Percentiles rank a stretch among this genome's conserved stretches.
Evolutionary conservation across 257 asterid genomes (phyloP).

Genomic region (Gentiana macrophylla): DNA sequence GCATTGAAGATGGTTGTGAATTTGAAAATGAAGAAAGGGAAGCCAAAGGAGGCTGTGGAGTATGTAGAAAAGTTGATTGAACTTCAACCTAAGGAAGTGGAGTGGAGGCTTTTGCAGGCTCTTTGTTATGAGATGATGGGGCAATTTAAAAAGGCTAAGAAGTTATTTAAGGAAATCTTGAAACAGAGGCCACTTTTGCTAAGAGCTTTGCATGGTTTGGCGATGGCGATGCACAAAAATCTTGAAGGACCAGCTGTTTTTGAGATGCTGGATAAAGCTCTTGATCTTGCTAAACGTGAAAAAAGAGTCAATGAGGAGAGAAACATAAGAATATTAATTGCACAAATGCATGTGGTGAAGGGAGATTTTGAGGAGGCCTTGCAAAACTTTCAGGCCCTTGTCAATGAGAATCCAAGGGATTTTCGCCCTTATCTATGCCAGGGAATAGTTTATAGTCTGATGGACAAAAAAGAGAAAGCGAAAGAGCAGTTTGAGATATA

Average conservation of each 20-base stretch:
- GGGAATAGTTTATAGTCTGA: conserved; percentile 78
- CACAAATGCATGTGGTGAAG: conserved; percentile 84
- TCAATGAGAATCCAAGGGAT: too few species aligned
- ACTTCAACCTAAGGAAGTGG: conserved; percentile 63
- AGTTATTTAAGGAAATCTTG: conserved; percentile 56
- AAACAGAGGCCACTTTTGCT: conserved; percentile 70
- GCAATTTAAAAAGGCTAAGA: conserved; percentile 59
- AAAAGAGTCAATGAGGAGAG: conserved; percentile 67
- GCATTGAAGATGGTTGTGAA: conserved; percentile 60
- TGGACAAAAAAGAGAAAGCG: conserved; percentile 67
- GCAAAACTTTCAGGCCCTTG: too few species aligned
- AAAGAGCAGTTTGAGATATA: conserved; percentile 56
- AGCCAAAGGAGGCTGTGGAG: conserved; percentile 49
- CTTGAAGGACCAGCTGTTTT: conserved; percentile 73
- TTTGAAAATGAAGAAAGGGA: conserved; percentile 77
- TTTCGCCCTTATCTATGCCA: conserved; percentile 10
- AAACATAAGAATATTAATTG: conserved; percentile 62
- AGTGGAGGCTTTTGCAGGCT: conserved; percentile 92
- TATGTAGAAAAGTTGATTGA: conserved; percentile 66
- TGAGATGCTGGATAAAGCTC: conserved; percentile 68
- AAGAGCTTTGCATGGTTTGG: conserved; percentile 94
- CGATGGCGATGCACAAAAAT: conserved; percentile 92
- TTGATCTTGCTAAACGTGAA: conserved; percentile 45
- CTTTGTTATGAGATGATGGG: conserved; percentile 85
- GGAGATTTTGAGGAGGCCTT: conserved; percentile 12